Percentiles rank a stretch among this genome's conserved stretches.
These are phyloP conservation scores for Schoenoplectus triqueter DNA, from an alignment of 202 grass and related monocot species.

Conservation along the genomic window DNA sequence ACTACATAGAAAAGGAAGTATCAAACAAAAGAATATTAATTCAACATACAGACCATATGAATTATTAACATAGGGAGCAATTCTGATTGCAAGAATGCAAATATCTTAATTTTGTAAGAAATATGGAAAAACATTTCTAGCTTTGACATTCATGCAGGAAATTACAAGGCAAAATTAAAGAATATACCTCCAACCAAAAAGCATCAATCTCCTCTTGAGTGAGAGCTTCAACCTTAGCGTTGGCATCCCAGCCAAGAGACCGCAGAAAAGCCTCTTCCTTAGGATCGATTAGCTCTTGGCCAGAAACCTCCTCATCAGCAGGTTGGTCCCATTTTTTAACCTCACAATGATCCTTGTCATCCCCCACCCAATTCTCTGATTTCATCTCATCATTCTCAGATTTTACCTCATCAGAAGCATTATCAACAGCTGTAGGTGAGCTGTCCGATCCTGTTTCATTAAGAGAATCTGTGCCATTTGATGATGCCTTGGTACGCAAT, in stretches of 20 bases:
- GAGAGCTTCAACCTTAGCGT: conserved; percentile 42
- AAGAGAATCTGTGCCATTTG: conserved; percentile 25
- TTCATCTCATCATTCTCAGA: conserved; percentile 21
- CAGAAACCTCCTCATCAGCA: conserved; percentile 7
- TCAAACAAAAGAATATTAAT: conserved; percentile 16
- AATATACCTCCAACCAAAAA: conserved; percentile 47
- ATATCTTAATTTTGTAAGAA: background rate
- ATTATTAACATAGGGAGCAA: background rate
- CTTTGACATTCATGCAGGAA: background rate
- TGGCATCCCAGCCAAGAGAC: conserved; percentile 53
- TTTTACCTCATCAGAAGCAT: conserved; percentile 20
- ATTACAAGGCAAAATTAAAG: background rate
- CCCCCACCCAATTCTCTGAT: conserved; percentile 23
- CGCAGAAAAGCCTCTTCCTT: conserved; percentile 52
- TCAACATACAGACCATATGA: background rate
- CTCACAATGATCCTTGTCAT: conserved; percentile 33
- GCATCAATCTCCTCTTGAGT: conserved; percentile 56
- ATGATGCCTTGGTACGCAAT: conserved; percentile 47
- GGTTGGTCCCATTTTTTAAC: background rate
- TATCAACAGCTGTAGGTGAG: conserved; percentile 27
- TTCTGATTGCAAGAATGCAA: background rate
- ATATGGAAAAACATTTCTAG: too few species aligned
- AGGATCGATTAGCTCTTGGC: conserved; percentile 25
- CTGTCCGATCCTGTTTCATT: conserved; percentile 19
- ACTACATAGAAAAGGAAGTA: conserved; percentile 25